phyloP scores from a whole-genome alignment of 2,329 filamentous ascomycete species.

The Venturia carpophila region DNA sequence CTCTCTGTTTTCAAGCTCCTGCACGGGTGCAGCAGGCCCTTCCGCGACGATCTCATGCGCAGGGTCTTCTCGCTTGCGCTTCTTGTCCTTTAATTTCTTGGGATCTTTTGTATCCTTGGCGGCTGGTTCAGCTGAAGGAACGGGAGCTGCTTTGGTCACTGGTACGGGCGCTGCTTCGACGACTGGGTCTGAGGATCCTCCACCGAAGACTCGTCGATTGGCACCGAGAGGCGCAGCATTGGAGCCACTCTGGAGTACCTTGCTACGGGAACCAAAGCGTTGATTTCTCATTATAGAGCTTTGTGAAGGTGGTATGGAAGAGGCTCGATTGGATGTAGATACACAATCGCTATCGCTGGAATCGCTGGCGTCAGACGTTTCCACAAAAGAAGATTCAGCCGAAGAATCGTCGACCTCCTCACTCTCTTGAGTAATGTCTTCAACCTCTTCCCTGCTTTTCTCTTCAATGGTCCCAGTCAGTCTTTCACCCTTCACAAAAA shows the following conservation, averaged over 20 bases:
- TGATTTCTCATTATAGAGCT: background rate
- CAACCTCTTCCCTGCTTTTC: background rate
- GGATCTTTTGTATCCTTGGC: slow-evolving; percentile 8
- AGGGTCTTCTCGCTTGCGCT: slow-evolving; percentile 17
- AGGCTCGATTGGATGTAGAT: background rate
- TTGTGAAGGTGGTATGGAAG: background rate
- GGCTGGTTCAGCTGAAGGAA: background rate
- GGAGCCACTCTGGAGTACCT: slow-evolving; percentile 7
- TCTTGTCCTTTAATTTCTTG: slow-evolving; percentile 14
- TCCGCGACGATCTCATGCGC: slow-evolving; percentile 3
- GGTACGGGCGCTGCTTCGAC: background rate
- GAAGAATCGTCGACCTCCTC: background rate
- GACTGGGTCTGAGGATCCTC: slow-evolving; percentile 5
- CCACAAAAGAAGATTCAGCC: background rate
- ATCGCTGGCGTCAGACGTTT: slow-evolving; percentile 5
- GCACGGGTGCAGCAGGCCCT: background rate
- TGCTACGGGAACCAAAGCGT: slow-evolving; percentile 3
- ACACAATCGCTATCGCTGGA: background rate
- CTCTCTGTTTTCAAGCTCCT: background rate
- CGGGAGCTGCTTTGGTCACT: background rate
- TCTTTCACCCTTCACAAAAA: slow-evolving; percentile 75
- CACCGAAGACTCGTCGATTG: slow-evolving; percentile 9
- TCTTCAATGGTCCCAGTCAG: slow-evolving; percentile 59
- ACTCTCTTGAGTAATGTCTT: background rate
- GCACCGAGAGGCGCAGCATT: slow-evolving; percentile 8